These are phyloP conservation scores for Beta macrorhiza DNA, from an alignment of 179 eudicot genomes.

Conservation along the genomic window DNA sequence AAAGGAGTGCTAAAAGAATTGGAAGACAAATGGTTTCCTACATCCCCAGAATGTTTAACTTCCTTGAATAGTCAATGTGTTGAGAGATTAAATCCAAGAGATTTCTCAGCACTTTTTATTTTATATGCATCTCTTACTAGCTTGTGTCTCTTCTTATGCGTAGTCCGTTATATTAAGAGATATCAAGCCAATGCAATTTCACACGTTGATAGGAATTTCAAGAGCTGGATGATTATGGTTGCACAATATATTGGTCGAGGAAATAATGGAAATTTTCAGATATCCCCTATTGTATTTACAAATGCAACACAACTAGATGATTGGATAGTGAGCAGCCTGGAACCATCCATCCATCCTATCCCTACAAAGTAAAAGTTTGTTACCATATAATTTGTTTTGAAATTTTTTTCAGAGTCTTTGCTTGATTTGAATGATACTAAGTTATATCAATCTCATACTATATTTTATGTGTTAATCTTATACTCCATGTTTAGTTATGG, in stretches of 20 bases:
- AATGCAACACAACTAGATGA: background rate
- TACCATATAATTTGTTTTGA: no score
- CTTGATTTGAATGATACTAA: no score
- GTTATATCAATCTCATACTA: no score
- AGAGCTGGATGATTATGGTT: background rate
- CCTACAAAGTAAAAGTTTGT: no score
- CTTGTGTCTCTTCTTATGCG: conserved; percentile 28
- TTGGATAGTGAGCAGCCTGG: no score
- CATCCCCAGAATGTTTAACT: conserved; percentile 23
- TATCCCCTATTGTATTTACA: background rate
- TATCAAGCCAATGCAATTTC: background rate
- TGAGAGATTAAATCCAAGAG: conserved; percentile 30
- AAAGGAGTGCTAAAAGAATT: conserved; percentile 34
- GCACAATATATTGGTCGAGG: background rate
- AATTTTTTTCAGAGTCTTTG: no score
- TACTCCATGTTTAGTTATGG: no score
- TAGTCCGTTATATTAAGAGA: background rate
- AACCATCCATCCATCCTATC: no score
- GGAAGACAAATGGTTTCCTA: conserved; percentile 35
- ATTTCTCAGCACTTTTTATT: conserved; percentile 40
- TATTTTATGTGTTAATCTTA: no score
- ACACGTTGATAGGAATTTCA: background rate
- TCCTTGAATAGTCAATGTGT: conserved; percentile 6
- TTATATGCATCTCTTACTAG: conserved; percentile 34
- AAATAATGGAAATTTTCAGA: background rate